Percentiles rank a stretch among this genome's conserved stretches.
phyloP scores from a whole-genome alignment of 768 basidiomycete genomes.

The Cubamyces sp. region DNA sequence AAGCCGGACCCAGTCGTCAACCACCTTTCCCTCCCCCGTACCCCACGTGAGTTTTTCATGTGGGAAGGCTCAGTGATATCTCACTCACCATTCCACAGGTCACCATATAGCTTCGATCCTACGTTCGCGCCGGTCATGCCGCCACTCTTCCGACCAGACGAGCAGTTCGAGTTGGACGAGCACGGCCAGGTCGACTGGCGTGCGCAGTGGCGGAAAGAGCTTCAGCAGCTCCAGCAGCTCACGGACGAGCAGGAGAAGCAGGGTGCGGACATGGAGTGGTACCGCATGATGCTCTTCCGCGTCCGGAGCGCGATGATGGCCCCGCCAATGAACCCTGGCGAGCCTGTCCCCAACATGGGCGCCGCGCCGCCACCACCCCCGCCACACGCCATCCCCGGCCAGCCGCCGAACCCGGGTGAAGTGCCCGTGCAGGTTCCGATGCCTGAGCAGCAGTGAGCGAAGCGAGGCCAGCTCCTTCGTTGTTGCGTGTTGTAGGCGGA shows the following conservation, averaged over 20 bases:
- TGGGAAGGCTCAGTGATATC: neutral
- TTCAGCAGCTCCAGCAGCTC: conserved; percentile 73
- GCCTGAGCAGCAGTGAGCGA: conserved; percentile 19
- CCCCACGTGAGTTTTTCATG: conserved; percentile 45
- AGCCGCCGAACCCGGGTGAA: conserved; percentile 30
- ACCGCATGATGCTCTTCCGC: conserved; percentile 82
- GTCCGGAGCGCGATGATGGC: conserved; percentile 74
- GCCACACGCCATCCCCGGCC: conserved; percentile 29
- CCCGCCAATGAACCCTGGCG: conserved; percentile 32
- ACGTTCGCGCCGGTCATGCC: conserved; percentile 64
- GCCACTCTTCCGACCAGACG: conserved; percentile 65
- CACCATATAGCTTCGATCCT: conserved; percentile 64
- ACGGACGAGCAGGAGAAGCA: conserved; percentile 83
- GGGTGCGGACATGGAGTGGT: conserved; percentile 84
- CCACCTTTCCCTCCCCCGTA: conserved; percentile 63
- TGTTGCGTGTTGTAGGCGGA: neutral
- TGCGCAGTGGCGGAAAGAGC: conserved; percentile 78
- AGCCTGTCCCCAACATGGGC: conserved; percentile 25
- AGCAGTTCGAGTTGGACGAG: conserved; percentile 73
- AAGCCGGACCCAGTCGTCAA: conserved; percentile 61
- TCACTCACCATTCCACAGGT: conserved; percentile 1
- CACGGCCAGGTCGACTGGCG: conserved; percentile 83
- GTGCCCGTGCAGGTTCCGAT: conserved; percentile 23
- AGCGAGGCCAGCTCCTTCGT: neutral
- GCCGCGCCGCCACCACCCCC: conserved; percentile 26